Conservation (phyloP, 108 stramenopile genomes). For the Conticribra guillardii region DNA sequence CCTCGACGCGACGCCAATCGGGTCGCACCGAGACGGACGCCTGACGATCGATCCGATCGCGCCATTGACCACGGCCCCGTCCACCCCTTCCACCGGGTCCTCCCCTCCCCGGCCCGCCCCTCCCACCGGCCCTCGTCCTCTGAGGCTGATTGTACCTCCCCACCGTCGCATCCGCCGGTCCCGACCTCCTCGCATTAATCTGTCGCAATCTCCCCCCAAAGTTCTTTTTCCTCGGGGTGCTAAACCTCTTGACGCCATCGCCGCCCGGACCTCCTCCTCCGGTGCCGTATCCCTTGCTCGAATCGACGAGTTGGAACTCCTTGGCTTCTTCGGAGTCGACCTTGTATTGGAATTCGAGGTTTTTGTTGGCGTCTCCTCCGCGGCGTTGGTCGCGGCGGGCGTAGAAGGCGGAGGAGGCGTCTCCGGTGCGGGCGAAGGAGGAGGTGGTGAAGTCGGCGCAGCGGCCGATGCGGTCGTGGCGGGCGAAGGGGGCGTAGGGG, state of each 20-base stretch:
- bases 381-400: slow-evolving; percentile 33
- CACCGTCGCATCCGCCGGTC: slow-evolving; percentile 14
- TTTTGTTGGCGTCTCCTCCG: slow-evolving; percentile 44
- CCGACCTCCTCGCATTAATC: slow-evolving; percentile 76
- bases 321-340: slow-evolving; percentile 74
- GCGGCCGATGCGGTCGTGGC: slow-evolving; percentile 86
- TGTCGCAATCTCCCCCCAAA: slow-evolving; percentile 69
- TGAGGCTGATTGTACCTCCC: slow-evolving; percentile 46
- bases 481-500: slow-evolving; percentile 94
- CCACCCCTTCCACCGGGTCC: slow-evolving; percentile 55
- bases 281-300: slow-evolving; percentile 64
- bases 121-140: slow-evolving; percentile 44
- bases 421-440: slow-evolving; percentile 32
- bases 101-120: slow-evolving; percentile 60
- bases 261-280: slow-evolving; percentile 22
- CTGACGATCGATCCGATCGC: slow-evolving; percentile 56
- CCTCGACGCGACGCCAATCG: slow-evolving; percentile 92
- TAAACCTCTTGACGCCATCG: slow-evolving; percentile 60
- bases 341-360: slow-evolving; percentile 78
- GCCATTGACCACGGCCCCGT: slow-evolving; percentile 58
- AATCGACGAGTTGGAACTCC: slow-evolving; percentile 93
- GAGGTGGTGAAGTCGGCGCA: slow-evolving; percentile 82
- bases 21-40: slow-evolving; percentile 78
- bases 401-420: slow-evolving; percentile 47
- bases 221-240: slow-evolving; percentile 57